Evolutionary conservation across 169 alveolate species (phyloP), one percentile per base, ranked within the genome.

Genomic region (Plasmodium falciparum): DNA sequence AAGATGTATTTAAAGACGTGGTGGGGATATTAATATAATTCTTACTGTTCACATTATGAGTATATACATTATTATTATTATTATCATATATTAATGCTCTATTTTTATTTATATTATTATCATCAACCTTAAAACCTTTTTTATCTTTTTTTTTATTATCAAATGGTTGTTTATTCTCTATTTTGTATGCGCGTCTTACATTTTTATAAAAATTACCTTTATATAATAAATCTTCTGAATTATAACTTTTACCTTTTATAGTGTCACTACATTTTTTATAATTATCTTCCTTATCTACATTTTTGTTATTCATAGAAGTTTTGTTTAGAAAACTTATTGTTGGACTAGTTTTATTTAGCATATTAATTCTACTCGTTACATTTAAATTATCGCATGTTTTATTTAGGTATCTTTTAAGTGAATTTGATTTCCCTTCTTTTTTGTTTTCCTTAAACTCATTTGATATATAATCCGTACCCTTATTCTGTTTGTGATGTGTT

Each of bases 141-240:
- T 15, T 54, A 4, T 54, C 8, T 17, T n/a, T 71, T 17, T n/a
- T 71, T 17, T 47, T 71, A 59, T 20, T 71, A 63, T 45, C 45
- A 49, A 9, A 12, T 13, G 80, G 29, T 7, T 59, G 50, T 17
- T 15, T 26, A 47, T 56, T 43, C 26, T 26, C 66, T 33, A 17
- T 20, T 22, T 66, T 47, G n/a, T 43, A 6, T 49, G 56, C 59
- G 17, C 63, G 56, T 29, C 83, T 17, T 47, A 39, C 56, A 69
- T 56, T 52, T 47, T 54, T 67, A 43, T 39, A 67, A 45, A 52
- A 54, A 49, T 58, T 58, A 22, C 24, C 58, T 52, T 20, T 69
- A 62, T 83, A 56, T 61, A 83, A 26, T 17, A 83, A 47, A 26
- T 69, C 91, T 29, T 83, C 91, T 43, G 91, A 66, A 62, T 83